These are phyloP conservation scores for Strobilomyces confusus DNA, from an alignment of 768 basidiomycete species.

Conservation along the genomic window DNA sequence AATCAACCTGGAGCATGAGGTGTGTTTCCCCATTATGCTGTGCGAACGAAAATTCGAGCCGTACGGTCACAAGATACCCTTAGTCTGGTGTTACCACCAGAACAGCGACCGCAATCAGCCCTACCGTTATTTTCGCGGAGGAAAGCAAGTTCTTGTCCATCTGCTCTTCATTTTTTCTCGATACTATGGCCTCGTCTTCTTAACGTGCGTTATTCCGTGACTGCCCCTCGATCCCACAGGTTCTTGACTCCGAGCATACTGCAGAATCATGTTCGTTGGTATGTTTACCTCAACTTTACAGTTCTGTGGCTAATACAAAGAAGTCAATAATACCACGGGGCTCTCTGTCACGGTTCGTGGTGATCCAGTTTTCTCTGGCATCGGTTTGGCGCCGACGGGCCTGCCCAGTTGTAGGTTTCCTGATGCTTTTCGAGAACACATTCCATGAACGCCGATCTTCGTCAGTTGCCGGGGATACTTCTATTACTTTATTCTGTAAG, in stretches of 20 bases:
- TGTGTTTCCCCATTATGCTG: background rate
- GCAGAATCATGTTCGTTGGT: constrained; percentile 16
- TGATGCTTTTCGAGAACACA: background rate
- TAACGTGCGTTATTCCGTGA: constrained; percentile 8
- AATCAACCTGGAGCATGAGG: constrained; percentile 21
- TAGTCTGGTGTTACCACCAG: constrained; percentile 14
- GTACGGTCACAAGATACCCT: constrained; percentile 4
- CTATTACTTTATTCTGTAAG: constrained; percentile 21
- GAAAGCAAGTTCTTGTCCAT: constrained; percentile 10
- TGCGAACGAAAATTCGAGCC: background rate
- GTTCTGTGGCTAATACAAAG: background rate
- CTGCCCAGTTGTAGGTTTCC: constrained; percentile 17
- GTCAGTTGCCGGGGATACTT: constrained; percentile 22
- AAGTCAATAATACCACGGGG: constrained; percentile 20
- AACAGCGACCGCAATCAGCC: background rate
- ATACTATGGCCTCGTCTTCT: constrained; percentile 24
- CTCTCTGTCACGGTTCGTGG: constrained; percentile 15
- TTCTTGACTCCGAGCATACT: background rate
- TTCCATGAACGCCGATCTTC: background rate
- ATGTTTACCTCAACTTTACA: background rate
- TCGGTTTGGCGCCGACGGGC: background rate
- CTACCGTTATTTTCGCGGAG: background rate
- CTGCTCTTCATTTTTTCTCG: constrained; percentile 21
- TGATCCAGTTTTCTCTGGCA: background rate
- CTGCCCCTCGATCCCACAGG: background rate